These are phyloP conservation scores for Pleurotus giganteus DNA, from an alignment of 768 basidiomycete species.

Conservation along the genomic window DNA sequence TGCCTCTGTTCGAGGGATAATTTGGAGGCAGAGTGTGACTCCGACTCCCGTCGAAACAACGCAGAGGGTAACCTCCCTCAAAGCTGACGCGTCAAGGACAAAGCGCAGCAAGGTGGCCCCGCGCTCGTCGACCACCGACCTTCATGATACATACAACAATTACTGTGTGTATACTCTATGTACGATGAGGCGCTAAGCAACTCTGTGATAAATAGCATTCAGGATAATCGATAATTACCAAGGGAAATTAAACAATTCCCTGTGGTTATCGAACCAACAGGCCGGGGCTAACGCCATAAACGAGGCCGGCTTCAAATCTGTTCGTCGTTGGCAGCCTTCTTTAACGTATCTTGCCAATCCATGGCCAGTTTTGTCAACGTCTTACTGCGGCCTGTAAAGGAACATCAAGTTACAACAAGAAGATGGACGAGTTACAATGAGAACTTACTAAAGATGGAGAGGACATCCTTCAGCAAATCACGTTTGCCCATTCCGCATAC, in stretches of 20 bases:
- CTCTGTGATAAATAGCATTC: too few species aligned
- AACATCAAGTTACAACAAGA: conserved; percentile 4
- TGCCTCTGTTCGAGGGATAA: not conserved
- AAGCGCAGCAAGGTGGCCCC: too few species aligned
- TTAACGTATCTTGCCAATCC: conserved; percentile 82
- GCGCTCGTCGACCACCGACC: too few species aligned
- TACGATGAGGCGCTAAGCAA: too few species aligned
- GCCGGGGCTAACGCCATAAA: not conserved
- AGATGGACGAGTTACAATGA: not conserved
- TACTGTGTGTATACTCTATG: too few species aligned
- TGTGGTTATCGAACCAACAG: not conserved
- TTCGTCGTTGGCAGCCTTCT: conserved; percentile 60
- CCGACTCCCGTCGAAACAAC: too few species aligned
- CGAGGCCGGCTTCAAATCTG: not conserved
- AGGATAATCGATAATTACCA: not conserved
- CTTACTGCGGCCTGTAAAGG: conserved; percentile 62
- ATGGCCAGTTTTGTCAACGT: conserved; percentile 69
- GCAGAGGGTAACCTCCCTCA: too few species aligned
- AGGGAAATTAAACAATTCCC: not conserved
- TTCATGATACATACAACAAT: too few species aligned
- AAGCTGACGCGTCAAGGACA: too few species aligned
- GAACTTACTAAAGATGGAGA: conserved; percentile 73
- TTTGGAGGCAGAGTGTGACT: not conserved
- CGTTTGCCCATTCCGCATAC: conserved; percentile 75
- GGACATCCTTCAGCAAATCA: conserved; percentile 79